Base-by-base conservation (phyloP, 139 green algal genomes). In the Dunaliella sp. region DNA sequence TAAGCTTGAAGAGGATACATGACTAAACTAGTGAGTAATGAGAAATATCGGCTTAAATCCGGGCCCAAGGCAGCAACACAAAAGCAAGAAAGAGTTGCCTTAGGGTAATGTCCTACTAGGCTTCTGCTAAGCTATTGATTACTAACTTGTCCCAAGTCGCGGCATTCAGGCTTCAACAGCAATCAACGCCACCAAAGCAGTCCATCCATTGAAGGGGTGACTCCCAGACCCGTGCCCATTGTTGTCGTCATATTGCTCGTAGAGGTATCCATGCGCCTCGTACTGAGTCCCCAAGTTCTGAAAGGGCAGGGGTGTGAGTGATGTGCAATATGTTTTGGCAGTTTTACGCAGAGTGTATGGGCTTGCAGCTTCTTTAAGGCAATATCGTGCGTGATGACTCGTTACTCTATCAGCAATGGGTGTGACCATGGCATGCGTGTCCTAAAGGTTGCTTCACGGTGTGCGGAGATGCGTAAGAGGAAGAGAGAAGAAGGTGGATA, bases 151-250 rank as follows among this genome's bases (percentile, higher is more conserved):
- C n/a, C n/a, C n/a, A n/a, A n/a, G n/a, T n/a, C n/a, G n/a, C n/a
- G n/a, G n/a, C 48, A 16, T 65, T 65, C 72, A 83, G 1, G 21
- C 30, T 28, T 77, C 78, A 26, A 88, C 87, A 7, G 91, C 93
- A 2, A 98, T 94, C 1, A 99, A 88, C 0, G 94, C 91, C 0
- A 99, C 26, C 37, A 99, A 88, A 25, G 95, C 93, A 36, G 96
- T 98, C 96, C 96, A 99, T 0, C 96, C 97, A 7, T 95, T 99
- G 89, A 99, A 99, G 0, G 96, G 96, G 84, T 98, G 96, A 26
- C 89, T 94, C 57, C 96, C 96, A 82, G 92, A 94, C 0, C 97
- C 97, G 2, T 85, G 33, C 0, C 95, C 97, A 35, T 81, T 90
- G 0, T 36, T 58, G 48, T 98, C 95, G 82, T 96, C 89, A 75